A percentile compares a stretch with the other conserved stretches of the same genome.
Evolutionary conservation across 331 rosid species (phyloP).

Genomic region (Quercus phellos): DNA sequence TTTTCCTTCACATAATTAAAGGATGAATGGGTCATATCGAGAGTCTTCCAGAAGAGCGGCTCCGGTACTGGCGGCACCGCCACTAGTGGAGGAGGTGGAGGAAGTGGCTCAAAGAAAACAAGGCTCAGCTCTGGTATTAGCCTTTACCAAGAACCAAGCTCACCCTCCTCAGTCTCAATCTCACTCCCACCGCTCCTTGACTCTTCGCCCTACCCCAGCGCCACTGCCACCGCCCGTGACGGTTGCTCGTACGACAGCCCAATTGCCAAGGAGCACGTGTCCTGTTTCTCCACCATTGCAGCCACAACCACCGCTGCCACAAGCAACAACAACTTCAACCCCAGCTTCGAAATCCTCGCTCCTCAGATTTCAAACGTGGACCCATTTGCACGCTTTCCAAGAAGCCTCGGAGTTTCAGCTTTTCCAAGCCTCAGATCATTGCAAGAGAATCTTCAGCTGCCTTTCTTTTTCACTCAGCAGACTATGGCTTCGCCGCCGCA

Average conservation of each 20-base stretch:
- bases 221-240: constrained; percentile 25
- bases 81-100: constrained; percentile 2
- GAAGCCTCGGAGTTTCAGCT: constrained; percentile 49
- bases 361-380: constrained; percentile 10
- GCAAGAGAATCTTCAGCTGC: constrained; percentile 80
- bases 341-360: constrained; percentile 19
- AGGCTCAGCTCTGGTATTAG: constrained; percentile 28
- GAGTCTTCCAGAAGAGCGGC: constrained; percentile 74
- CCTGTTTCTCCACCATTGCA: constrained; percentile 97
- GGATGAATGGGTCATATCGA: constrained; percentile 98
- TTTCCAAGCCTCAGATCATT: constrained; percentile 80
- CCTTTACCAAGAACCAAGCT: constrained; percentile 60
- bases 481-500: constrained; percentile 3
- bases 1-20: neutral
- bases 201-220: constrained; percentile 42
- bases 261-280: constrained; percentile 86
- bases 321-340: constrained; percentile 29
- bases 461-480: constrained; percentile 41
- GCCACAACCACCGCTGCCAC: constrained; percentile 15
- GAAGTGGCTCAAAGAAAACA: constrained; percentile 38
- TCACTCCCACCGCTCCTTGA: constrained; percentile 89
- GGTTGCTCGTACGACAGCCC: constrained; percentile 53
- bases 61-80: constrained; percentile 27
- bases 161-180: constrained; percentile 74
- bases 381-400: constrained; percentile 38